Conservation (phyloP, 2,329 filamentous ascomycete species). For the Fusarium pseudoanthophilum region DNA sequence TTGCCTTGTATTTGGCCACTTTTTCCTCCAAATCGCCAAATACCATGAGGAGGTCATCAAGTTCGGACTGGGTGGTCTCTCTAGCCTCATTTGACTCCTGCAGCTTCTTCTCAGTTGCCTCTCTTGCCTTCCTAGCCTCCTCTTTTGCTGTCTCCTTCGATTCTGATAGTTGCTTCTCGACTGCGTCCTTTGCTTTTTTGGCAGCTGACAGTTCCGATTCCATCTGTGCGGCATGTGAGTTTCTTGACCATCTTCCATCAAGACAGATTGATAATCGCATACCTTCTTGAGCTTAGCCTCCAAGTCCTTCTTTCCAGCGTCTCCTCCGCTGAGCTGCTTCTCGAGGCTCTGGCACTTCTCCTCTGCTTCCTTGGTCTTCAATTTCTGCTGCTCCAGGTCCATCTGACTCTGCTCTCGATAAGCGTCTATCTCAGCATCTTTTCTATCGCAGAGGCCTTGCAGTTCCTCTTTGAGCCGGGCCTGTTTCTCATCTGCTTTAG, state of each 20-base stretch:
- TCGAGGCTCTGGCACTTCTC: constrained; percentile 42
- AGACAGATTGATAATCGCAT: constrained; percentile 12
- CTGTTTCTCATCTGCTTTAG: constrained; percentile 24
- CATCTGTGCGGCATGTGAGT: constrained; percentile 41
- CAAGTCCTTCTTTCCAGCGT: constrained; percentile 32
- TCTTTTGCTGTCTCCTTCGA: constrained; percentile 65
- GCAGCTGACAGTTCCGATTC: constrained; percentile 54
- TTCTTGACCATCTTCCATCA: constrained; percentile 43
- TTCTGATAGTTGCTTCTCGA: constrained; percentile 46
- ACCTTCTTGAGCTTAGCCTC: constrained; percentile 44
- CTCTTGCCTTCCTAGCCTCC: constrained; percentile 69
- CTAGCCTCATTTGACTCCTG: constrained; percentile 68
- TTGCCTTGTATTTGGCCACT: constrained; percentile 77
- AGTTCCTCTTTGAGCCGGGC: constrained; percentile 13
- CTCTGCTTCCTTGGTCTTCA: constrained; percentile 42
- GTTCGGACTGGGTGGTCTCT: constrained; percentile 73
- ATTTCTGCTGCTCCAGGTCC: constrained; percentile 38
- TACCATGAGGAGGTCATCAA: constrained; percentile 84
- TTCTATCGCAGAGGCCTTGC: constrained; percentile 12
- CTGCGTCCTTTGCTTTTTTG: constrained; percentile 69
- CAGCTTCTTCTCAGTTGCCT: constrained; percentile 54
- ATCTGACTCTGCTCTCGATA: constrained; percentile 23
- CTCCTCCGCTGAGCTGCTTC: constrained; percentile 41
- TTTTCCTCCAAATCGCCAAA: constrained; percentile 86
- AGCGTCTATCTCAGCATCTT: constrained; percentile 42